phyloP scores from a whole-genome alignment of 2,329 filamentous ascomycete species.

The Fusarium luffae region DNA sequence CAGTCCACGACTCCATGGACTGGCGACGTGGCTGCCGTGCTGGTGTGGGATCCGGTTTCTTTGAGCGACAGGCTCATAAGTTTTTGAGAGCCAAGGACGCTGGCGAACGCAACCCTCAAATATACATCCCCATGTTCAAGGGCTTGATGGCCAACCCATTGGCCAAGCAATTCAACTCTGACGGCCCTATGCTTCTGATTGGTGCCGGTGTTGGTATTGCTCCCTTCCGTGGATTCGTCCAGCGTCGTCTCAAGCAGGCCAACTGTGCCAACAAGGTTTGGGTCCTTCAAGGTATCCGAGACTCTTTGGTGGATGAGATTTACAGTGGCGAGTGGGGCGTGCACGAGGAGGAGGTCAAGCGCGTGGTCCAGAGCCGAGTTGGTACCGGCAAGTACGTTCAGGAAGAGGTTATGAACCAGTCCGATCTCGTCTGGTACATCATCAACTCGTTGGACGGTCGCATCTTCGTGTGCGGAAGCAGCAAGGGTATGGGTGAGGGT shows the following conservation, averaged over 20 bases:
- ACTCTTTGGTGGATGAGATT: slow-evolving; percentile 93
- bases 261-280: slow-evolving; percentile 98
- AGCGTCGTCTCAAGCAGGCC: slow-evolving; percentile 90
- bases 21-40: slow-evolving; percentile 79
- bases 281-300: slow-evolving; percentile 94
- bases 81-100: slow-evolving; percentile 75
- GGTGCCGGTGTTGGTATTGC: slow-evolving; percentile 97
- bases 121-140: slow-evolving; percentile 96
- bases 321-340: slow-evolving; percentile 97
- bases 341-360: slow-evolving; percentile 87
- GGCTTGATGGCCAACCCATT: slow-evolving; percentile 97
- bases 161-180: slow-evolving; percentile 88
- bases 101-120: slow-evolving; percentile 66
- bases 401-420: slow-evolving; percentile 90
- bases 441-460: slow-evolving; percentile 96
- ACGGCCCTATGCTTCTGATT: slow-evolving; percentile 97
- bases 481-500: slow-evolving; percentile 96
- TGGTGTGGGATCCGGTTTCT: slow-evolving; percentile 91
- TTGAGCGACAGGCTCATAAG: slow-evolving; percentile 83
- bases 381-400: slow-evolving; percentile 93
- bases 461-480: slow-evolving; percentile 95
- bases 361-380: slow-evolving; percentile 78
- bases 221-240: slow-evolving; percentile 96
- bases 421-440: slow-evolving; percentile 98
- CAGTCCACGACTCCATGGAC: slow-evolving; percentile 86